Evolutionary conservation across 2,329 filamentous ascomycete genomes (phyloP).

Genomic region (Penicillium sp.): DNA sequence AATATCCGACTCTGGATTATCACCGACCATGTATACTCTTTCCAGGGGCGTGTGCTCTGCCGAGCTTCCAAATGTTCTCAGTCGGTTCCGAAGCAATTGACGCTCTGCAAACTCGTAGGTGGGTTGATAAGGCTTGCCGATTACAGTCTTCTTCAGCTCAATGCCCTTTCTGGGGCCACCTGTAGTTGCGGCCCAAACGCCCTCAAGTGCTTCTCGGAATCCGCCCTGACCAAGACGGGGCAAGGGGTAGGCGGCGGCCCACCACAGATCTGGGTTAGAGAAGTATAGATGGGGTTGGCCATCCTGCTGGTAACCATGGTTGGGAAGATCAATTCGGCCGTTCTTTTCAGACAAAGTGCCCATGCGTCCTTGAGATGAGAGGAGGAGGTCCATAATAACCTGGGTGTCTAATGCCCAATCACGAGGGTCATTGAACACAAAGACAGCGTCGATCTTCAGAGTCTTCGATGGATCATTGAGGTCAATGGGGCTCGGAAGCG

Average conservation of each 20-base stretch:
- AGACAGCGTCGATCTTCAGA: conserved; percentile 81
- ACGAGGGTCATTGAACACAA: conserved; percentile 92
- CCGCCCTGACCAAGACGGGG: conserved; percentile 89
- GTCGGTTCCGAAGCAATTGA: conserved; percentile 62
- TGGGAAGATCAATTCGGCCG: conserved; percentile 61
- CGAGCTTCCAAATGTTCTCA: conserved; percentile 43
- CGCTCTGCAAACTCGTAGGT: conserved; percentile 85
- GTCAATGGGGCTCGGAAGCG: conserved; percentile 37
- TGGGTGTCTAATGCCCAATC: conserved; percentile 93
- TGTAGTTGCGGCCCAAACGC: conserved; percentile 73
- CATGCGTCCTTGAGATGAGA: conserved; percentile 73
- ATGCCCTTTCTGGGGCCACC: conserved; percentile 53
- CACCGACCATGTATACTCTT: conserved; percentile 90
- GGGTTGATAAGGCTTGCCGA: conserved; percentile 76
- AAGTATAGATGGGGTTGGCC: conserved; percentile 80
- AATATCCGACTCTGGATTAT: conserved; percentile 88
- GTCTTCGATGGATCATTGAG: conserved; percentile 46
- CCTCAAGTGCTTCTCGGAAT: conserved; percentile 77
- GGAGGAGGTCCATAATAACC: conserved; percentile 76
- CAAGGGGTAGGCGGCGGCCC: conserved; percentile 80
- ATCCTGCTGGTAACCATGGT: conserved; percentile 78
- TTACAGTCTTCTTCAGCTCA: conserved; percentile 61
- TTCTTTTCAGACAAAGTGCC: conserved; percentile 78
- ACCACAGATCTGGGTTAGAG: conserved; percentile 85
- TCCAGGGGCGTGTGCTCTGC: conserved; percentile 51